Conservation (phyloP, 208 protist species). For the Acanthamoeba lugdunensis region DNA sequence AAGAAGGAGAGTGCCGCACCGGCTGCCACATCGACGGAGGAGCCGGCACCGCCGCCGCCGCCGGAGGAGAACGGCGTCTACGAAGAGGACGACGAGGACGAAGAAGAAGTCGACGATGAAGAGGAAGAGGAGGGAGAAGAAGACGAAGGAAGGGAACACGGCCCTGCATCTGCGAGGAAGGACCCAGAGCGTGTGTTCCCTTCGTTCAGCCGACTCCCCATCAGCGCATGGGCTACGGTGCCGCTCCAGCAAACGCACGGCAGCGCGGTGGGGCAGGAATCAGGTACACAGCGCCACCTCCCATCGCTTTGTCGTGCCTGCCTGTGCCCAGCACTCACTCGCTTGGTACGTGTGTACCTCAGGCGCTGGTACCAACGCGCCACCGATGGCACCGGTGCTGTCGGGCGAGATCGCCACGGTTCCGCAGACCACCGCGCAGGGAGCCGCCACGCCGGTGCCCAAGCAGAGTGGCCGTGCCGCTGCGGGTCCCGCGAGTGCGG, state of each 20-base stretch:
- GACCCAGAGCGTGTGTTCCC: background rate
- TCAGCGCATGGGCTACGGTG: background rate
- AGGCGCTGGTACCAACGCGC: background rate
- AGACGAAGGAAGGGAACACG: background rate
- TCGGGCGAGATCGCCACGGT: background rate
- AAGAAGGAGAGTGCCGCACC: background rate
- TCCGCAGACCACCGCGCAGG: background rate
- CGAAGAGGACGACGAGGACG: background rate
- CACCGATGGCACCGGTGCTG: background rate
- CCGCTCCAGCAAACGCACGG: background rate
- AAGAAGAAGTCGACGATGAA: background rate
- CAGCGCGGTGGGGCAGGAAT: background rate
- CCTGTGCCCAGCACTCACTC: too few species aligned
- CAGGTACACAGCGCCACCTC: too few species aligned
- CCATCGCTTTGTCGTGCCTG: too few species aligned
- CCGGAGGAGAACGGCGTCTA: background rate
- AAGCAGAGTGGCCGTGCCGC: background rate
- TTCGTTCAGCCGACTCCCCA: background rate
- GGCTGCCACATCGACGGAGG: too few species aligned
- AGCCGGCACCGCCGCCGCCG: background rate
- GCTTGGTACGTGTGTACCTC: too few species aligned
- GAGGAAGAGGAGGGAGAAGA: constrained; percentile 7
- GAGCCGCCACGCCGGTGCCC: background rate
- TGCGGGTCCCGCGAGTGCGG: background rate
- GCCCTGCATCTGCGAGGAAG: background rate